Base-by-base conservation (phyloP, 768 basidiomycete genomes). In the Boletus subparvulus region DNA sequence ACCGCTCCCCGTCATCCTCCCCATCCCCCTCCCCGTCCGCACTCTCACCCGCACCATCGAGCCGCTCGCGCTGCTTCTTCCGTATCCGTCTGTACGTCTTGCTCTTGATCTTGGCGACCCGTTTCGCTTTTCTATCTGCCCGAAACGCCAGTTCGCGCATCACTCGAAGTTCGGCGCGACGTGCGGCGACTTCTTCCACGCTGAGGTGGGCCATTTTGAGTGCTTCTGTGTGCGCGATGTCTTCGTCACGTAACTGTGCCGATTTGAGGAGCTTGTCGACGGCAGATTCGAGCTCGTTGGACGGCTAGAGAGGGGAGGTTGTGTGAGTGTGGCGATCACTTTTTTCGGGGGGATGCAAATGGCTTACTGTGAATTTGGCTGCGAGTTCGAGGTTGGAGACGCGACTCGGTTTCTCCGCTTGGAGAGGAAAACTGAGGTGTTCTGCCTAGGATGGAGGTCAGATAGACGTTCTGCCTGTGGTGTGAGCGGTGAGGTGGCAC, bases 101-200 rank as follows among this genome's bases (percentile, higher is more conserved):
- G 70, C 89, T 92, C 78, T 98, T 98, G 74, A 99, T 99, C 76
- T 95, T 98, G 21, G 88, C 84, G 17, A 96, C 79, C 17, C 95
- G 84, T 67, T 90, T 90, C 17, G 94, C 91, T 70, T 96, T 94
- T 36, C 83, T 77, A 63, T 98, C 96, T 0, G 93, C 93, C 6
- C 95, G 86, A 75, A 96, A 97, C 78, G 94, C 88, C 40, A 98
- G 80, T 64, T 97, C 95, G 19, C 96, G 88, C 83, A 92, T 92
- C 67, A 85, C 84, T 36, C 90, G 84, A 12, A 99, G 81, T 64
- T 94, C 91, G 2, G 80, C 82, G 2, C 92, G 85, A 1, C 94
- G 86, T 7, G 85, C 81, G 5, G 85, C 83, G 40, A 97, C 88
- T 66, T 97, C 95, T 67, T 96, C 94, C 2, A 91, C 80, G 7